Base-by-base conservation (phyloP, 1,139 yeast genomes). In the Sugiyamaella japonica region DNA sequence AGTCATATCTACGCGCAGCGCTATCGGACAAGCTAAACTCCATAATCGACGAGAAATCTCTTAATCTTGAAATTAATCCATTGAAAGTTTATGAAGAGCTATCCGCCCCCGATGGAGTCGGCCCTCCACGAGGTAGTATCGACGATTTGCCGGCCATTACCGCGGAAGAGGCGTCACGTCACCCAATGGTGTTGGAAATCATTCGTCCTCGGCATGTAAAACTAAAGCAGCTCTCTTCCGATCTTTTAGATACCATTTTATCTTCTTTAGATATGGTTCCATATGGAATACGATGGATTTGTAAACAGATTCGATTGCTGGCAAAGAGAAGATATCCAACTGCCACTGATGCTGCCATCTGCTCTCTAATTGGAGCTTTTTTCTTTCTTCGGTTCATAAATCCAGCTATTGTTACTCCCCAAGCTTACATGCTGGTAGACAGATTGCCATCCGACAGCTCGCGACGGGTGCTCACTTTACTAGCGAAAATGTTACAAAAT, bases 331-430 rank as follows among this genome's bases (percentile, higher is more conserved):
- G 83, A 62, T 87, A 87, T 62, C 88, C 90, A 0, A 86, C 83
- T 46, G 80, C 86, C 53, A 58, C 71, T 3, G 74, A 71, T 47
- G 63, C 72, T 38, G 95, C 96, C 0, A 89, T 73, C 12, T 68
- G 73, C 45, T 70, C 76, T 1, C 63, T 74, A 15, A 71, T 90
- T 37, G 97, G 97, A 0, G 90, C 96, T 0, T 91, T 89, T 66
- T 75, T 91, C 52, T 91, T 93, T 66, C 75, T 93, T 61, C 77
- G 98, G 58, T 86, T 88, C 62, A 80, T 89, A 59, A 90, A 96
- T 66, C 98, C 99, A 7, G 96, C 96, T 0, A 84, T 93, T 58
- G 91, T 91, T 12, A 85, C 93, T 45, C 97, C 98, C 0, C 96
- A 89, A 60, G 79, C 89, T 3, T 82, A 86, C 60, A 70, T 70